Evolutionary conservation across 2,329 filamentous ascomycete genomes (phyloP).

Genomic region (Paradendryphiella salina): DNA sequence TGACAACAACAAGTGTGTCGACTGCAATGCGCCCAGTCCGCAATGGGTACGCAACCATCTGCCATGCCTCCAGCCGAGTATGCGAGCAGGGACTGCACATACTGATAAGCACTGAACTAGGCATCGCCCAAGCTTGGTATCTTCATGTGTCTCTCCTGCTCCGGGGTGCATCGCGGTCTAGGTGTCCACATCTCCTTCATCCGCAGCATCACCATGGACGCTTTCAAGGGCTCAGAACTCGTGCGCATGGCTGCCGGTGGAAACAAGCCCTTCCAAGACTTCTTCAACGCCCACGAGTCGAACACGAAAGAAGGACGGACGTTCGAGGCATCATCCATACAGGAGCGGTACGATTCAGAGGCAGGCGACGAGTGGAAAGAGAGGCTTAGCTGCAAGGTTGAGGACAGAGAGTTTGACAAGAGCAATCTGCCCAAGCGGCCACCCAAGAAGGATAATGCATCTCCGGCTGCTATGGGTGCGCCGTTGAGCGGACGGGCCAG

Average conservation of each 20-base stretch:
- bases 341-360: conserved; percentile 86
- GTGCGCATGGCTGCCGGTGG: conserved; percentile 91
- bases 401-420: conserved; percentile 82
- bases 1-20: conserved; percentile 87
- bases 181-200: conserved; percentile 99
- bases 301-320: conserved; percentile 53
- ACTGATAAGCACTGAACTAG: conserved; percentile 46
- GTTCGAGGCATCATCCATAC: conserved; percentile 87
- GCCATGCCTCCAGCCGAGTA: conserved; percentile 5
- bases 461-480: conserved; percentile 29
- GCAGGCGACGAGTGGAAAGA: conserved; percentile 96
- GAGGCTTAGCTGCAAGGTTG: conserved; percentile 81
- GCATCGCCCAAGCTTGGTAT: conserved; percentile 93
- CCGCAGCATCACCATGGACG: conserved; percentile 96
- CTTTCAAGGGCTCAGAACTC: conserved; percentile 91
- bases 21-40: conserved; percentile 91
- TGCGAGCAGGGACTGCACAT: conserved; percentile 12
- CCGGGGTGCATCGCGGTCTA: conserved; percentile 89
- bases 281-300: conserved; percentile 68
- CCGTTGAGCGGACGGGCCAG: conserved; percentile 42
- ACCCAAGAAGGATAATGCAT: conserved; percentile 40
- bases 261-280: conserved; percentile 82
- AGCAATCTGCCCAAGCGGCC: conserved; percentile 60
- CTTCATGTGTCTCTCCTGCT: conserved; percentile 97
- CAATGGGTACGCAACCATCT: conserved; percentile 75